phyloP scores from a whole-genome alignment of 148 eudicot genomes.

The Rheum nobile region DNA sequence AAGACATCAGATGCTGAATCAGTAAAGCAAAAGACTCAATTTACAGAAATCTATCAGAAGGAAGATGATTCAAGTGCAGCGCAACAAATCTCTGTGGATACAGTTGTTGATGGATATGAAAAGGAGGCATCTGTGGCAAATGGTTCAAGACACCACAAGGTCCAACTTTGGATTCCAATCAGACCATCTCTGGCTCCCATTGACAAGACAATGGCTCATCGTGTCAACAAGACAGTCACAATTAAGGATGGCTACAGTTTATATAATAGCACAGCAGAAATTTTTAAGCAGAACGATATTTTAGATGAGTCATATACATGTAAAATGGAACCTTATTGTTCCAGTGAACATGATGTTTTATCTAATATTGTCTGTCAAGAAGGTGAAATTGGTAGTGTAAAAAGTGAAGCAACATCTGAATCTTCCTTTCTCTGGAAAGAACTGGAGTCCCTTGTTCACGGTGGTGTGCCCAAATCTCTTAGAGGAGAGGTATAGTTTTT shows the following conservation, averaged over 20 bases:
- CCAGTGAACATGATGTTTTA: neutral
- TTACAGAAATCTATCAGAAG: conserved; percentile 16
- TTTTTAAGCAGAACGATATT: neutral
- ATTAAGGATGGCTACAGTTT: conserved; percentile 5
- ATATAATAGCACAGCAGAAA: neutral
- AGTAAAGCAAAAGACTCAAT: conserved; percentile 12
- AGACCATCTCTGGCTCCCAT: conserved; percentile 47
- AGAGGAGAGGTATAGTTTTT: conserved; percentile 71
- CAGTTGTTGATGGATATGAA: conserved; percentile 19
- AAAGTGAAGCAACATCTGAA: conserved; percentile 17
- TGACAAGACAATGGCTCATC: conserved; percentile 46
- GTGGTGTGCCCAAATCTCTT: conserved; percentile 82
- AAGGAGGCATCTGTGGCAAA: conserved; percentile 16
- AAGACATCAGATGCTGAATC: conserved; percentile 23
- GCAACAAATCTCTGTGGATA: conserved; percentile 13
- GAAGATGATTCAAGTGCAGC: conserved; percentile 32
- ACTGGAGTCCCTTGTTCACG: conserved; percentile 79
- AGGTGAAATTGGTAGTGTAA: conserved; percentile 13
- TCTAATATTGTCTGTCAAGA: neutral
- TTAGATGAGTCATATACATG: neutral
- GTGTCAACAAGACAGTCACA: conserved; percentile 34
- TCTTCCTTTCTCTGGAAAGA: conserved; percentile 49
- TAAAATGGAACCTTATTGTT: neutral
- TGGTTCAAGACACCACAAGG: conserved; percentile 23
- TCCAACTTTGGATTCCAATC: conserved; percentile 52